These are phyloP conservation scores for Trichophyton equinum DNA, from an alignment of 2,329 filamentous ascomycete species.

Conservation along the genomic window DNA sequence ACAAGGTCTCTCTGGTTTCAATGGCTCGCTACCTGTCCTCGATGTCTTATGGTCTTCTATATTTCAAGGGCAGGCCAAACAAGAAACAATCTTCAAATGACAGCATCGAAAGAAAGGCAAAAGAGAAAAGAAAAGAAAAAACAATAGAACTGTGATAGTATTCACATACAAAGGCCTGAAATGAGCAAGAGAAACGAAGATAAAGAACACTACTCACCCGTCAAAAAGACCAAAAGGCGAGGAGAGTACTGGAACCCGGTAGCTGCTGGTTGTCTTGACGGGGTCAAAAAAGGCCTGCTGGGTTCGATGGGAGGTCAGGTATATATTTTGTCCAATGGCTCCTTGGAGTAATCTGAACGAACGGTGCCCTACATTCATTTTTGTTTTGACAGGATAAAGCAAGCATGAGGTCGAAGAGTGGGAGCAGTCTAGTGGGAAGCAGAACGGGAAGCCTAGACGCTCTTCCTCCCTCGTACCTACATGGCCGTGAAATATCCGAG, in stretches of 20 bases:
- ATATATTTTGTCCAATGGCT: conserved; percentile 1
- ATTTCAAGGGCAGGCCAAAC: neutral
- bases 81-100: neutral
- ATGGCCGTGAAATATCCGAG: neutral
- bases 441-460: neutral
- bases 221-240: neutral
- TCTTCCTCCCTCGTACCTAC: neutral
- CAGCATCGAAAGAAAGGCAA: neutral
- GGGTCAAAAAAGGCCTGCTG: neutral
- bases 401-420: neutral
- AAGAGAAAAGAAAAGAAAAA: neutral
- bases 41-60: neutral
- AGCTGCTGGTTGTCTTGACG: neutral
- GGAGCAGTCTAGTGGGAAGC: neutral
- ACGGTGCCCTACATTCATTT: neutral
- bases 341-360: neutral
- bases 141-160: neutral
- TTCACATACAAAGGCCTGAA: neutral
- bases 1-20: neutral
- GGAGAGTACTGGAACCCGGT: neutral
- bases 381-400: neutral
- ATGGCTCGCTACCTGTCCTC: neutral
- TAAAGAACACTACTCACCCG: neutral
- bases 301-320: neutral
- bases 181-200: neutral